phyloP scores from a whole-genome alignment of 345 rosid genomes.

The Citrus cavaleriei region DNA sequence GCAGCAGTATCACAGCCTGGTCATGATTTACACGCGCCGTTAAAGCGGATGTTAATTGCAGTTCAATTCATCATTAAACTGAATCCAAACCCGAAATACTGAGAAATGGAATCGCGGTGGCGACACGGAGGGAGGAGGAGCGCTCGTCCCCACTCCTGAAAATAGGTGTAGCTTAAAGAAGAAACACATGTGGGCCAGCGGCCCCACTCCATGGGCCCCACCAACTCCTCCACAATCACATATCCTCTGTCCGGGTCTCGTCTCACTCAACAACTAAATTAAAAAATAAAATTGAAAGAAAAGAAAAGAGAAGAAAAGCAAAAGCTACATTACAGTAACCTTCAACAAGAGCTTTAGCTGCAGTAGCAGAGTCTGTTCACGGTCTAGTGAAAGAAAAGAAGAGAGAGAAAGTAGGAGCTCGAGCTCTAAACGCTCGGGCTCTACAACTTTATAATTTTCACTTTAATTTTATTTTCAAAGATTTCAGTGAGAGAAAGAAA shows the following conservation, averaged over 20 bases:
- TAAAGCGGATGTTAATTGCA: not conserved
- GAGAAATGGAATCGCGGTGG: not conserved
- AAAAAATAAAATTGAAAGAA: not conserved
- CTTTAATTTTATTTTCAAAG: not conserved
- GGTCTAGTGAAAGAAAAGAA: not conserved
- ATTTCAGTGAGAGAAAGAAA: not conserved
- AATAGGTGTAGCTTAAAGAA: slow-evolving; percentile 54
- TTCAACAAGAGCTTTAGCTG: slow-evolving; percentile 19
- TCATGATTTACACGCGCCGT: not conserved
- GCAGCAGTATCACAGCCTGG: not conserved
- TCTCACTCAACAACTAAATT: slow-evolving; percentile 13
- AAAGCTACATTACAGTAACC: slow-evolving; percentile 19
- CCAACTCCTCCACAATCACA: not conserved
- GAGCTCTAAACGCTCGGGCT: slow-evolving; percentile 20
- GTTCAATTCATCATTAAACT: not conserved
- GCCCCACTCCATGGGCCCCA: slow-evolving; percentile 27
- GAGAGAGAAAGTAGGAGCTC: slow-evolving; percentile 2
- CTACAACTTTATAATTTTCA: not conserved
- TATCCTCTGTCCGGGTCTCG: not conserved
- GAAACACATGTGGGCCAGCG: slow-evolving; percentile 42
- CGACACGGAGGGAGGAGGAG: not conserved
- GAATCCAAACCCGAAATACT: slow-evolving; percentile 10
- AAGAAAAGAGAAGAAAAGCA: slow-evolving; percentile 11
- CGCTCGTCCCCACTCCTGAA: slow-evolving; percentile 25
- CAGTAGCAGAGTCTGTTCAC: slow-evolving; percentile 19